These are phyloP conservation scores for Rutstroemia sp. DNA, from an alignment of 2,329 filamentous ascomycete species.

Conservation along the genomic window DNA sequence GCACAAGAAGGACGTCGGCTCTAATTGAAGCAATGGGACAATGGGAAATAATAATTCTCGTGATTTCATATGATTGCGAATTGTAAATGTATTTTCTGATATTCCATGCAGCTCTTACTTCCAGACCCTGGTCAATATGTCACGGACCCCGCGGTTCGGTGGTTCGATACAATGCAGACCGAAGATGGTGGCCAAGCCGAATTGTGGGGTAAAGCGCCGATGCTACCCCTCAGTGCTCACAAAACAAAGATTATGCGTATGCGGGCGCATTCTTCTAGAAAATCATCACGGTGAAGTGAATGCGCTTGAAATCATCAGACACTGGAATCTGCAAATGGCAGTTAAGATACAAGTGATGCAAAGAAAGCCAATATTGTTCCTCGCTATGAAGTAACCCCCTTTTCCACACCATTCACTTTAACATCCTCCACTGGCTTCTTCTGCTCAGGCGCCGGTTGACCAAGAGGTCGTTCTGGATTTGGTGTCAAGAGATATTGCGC, in stretches of 20 bases:
- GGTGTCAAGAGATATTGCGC: conserved; percentile 67
- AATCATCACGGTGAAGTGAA: too few species aligned
- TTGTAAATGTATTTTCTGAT: background rate
- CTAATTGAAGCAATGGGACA: too few species aligned
- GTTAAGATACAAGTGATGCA: background rate
- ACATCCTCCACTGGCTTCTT: conserved; percentile 24
- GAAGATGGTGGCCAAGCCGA: conserved; percentile 4
- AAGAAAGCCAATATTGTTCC: background rate
- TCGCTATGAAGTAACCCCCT: conserved; percentile 18
- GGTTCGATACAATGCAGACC: conserved; percentile 17
- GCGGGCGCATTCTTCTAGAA: background rate
- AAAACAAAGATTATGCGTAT: background rate
- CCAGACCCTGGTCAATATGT: background rate
- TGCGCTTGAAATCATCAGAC: background rate
- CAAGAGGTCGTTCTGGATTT: conserved; percentile 42
- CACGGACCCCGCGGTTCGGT: conserved; percentile 20
- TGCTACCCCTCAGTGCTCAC: background rate
- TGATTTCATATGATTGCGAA: background rate
- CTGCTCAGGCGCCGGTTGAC: conserved; percentile 17
- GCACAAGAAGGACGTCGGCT: too few species aligned
- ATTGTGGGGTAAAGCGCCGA: conserved; percentile 3
- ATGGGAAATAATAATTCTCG: background rate
- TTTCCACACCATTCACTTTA: conserved; percentile 29
- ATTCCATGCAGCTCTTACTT: background rate
- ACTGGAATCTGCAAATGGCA: background rate